A percentile compares a stretch with the other conserved stretches of the same genome.
These are phyloP conservation scores for Knufia petricola DNA, from an alignment of 2,329 filamentous ascomycete genomes.

Conservation along the genomic window DNA sequence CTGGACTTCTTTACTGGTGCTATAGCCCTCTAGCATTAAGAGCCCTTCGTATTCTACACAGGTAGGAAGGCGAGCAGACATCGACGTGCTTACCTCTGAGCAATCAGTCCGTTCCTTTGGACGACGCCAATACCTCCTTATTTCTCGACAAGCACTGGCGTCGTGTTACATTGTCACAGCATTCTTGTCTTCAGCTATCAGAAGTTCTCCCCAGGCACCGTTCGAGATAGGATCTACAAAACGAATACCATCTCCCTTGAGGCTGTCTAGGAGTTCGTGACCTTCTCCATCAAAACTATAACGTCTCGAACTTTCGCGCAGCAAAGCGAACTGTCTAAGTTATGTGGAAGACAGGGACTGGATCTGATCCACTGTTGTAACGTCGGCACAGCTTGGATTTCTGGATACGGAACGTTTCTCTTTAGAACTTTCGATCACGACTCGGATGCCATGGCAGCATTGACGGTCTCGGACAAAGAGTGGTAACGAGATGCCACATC, in stretches of 20 bases:
- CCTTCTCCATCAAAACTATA: too few relatives aligned
- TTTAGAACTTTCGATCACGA: slow-evolving; percentile 4
- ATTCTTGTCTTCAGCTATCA: neutral
- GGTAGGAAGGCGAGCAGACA: neutral
- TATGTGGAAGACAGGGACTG: too few relatives aligned
- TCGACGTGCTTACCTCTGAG: neutral
- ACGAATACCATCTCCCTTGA: too few relatives aligned
- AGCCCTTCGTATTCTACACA: neutral
- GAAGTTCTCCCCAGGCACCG: too few relatives aligned
- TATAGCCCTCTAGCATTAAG: neutral
- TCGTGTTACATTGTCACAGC: too few relatives aligned
- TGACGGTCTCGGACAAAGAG: neutral
- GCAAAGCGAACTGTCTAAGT: too few relatives aligned
- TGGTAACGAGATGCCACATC: slow-evolving; percentile 16
- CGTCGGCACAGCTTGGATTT: neutral
- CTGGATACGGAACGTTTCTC: too few relatives aligned
- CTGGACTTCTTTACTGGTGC: slow-evolving; percentile 2
- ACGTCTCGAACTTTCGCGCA: too few relatives aligned
- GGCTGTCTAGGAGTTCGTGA: too few relatives aligned
- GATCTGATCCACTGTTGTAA: too few relatives aligned
- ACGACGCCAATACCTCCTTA: neutral
- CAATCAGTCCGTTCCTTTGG: neutral
- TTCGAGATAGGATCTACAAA: too few relatives aligned
- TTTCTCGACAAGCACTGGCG: neutral
- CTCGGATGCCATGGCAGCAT: slow-evolving; percentile 9